Percentiles rank a stretch among this genome's conserved stretches.
Evolutionary conservation across 257 asterid species (phyloP).

Genomic region (Paraleonurus japonicus): DNA sequence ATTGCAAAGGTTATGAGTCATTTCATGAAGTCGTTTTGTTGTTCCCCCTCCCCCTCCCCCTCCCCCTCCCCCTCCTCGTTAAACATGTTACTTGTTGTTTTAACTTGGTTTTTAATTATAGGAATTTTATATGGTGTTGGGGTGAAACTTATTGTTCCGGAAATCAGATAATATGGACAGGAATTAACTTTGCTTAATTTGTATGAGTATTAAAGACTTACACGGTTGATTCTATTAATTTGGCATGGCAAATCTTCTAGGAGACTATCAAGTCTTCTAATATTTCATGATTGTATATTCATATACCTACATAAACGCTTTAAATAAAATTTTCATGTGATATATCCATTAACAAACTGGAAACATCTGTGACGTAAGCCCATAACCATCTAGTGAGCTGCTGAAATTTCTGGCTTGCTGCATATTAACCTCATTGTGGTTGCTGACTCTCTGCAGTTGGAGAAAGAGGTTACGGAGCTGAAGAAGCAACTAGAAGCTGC

Average conservation of each 20-base stretch:
- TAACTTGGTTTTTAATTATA: background rate
- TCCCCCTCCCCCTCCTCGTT: no score
- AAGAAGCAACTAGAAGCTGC: constrained; percentile 66
- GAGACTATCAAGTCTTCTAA: background rate
- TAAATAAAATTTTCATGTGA: background rate
- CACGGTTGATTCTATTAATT: background rate
- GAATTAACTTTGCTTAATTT: background rate
- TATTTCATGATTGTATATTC: background rate
- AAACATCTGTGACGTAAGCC: background rate
- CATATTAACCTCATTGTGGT: background rate
- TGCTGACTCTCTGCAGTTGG: constrained; percentile 58
- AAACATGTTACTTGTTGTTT: constrained; percentile 5
- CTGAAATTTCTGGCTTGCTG: background rate
- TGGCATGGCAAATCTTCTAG: background rate
- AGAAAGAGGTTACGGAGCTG: constrained; percentile 81
- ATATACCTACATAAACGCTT: background rate
- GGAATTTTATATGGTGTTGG: background rate
- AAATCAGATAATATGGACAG: constrained; percentile 1
- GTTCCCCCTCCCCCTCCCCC: no score
- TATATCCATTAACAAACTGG: background rate
- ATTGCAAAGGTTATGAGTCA: constrained; percentile 69
- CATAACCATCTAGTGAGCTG: background rate
- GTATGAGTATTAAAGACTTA: background rate
- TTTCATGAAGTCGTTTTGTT: background rate
- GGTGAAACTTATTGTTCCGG: background rate